Base-by-base conservation (phyloP, 345 rosid genomes). In the Citrus hindsii region DNA sequence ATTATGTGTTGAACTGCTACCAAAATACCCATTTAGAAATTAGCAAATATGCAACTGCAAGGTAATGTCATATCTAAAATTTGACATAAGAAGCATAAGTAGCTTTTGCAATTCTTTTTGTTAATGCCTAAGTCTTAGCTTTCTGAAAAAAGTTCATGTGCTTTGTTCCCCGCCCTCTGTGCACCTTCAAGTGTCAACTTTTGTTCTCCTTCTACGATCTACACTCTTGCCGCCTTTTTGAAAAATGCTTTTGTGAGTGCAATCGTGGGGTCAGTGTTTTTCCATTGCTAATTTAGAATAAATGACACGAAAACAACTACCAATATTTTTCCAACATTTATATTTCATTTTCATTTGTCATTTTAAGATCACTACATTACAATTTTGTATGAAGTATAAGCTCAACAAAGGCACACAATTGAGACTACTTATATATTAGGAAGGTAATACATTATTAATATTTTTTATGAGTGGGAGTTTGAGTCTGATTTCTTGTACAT, bases 111-210 rank as follows among this genome's bases (percentile, higher is more conserved):
- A 28, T 46, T 65, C 62, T 32, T 72, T 59, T 53, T 63, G 73
- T 65, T 69, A 46, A 40, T 38, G 5, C 51, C 63, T 59, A 40
- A 38, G 76, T 80, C 64, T 28, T 69, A 33, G 69, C 75, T 78
- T 55, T 73, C 66, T 73, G 75, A 37, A 67, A 81, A 79, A 79
- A 85, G 84, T 79, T 65, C 74, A 77, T 69, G 79, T 81, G 61
- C 82, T 87, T 83, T 84, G 86, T 72, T 77, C 76, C 78, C 83
- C 66, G 77, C 63, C 22, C 24, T 71, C 48, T 27, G 51, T 80
- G 82, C 78, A 76, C 37, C 77, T 78, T 77, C 87, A 35, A 79
- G 74, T 70, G 80, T 80, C 86, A 72, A 76, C 86, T 86, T 83
- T 77, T 79, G 79, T 83, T 72, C 67, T 79, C 67, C 73, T 48